Conservation (phyloP, 495 filamentous ascomycete genomes). For the Darksidea phi region DNA sequence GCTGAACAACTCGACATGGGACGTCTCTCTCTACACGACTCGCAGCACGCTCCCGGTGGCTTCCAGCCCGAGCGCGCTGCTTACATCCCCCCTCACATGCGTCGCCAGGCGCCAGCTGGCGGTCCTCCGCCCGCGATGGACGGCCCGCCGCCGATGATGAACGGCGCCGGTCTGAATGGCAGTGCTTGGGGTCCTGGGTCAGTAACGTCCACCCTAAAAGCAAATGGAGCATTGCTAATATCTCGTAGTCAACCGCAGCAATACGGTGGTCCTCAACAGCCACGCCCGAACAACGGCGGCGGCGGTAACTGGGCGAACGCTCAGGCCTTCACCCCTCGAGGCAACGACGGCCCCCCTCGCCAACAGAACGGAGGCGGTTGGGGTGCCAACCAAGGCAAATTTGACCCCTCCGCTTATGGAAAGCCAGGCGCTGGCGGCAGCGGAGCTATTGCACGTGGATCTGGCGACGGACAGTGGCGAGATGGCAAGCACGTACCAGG, state of each 20-base stretch:
- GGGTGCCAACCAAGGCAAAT: conserved; percentile 38
- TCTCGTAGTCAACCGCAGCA: conserved; percentile 19
- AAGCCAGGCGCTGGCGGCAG: conserved; percentile 56
- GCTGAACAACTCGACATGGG: conserved; percentile 94
- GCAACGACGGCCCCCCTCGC: conserved; percentile 29
- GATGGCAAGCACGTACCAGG: conserved; percentile 96
- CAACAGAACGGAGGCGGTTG: conserved; percentile 26
- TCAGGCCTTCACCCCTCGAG: conserved; percentile 67
- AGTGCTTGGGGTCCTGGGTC: conserved; percentile 63
- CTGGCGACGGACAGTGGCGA: conserved; percentile 91
- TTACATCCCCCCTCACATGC: conserved; percentile 96
- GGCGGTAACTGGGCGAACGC: conserved; percentile 68
- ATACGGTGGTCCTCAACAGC: conserved; percentile 33
- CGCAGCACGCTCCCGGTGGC: conserved; percentile 60
- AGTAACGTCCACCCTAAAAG: conserved; percentile 37
- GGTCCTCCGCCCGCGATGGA: conserved; percentile 29
- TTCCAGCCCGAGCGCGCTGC: conserved; percentile 58
- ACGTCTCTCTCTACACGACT: conserved; percentile 72
- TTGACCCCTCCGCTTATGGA: conserved; percentile 71
- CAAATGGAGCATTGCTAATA: conserved; percentile 1
- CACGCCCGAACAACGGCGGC: conserved; percentile 47
- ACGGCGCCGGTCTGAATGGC: conserved; percentile 51
- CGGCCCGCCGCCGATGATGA: conserved; percentile 40
- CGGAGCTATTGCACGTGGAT: conserved; percentile 61
- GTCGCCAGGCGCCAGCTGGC: conserved; percentile 52